Conservation (phyloP, 139 green algal species). For the Volvox africanus region DNA sequence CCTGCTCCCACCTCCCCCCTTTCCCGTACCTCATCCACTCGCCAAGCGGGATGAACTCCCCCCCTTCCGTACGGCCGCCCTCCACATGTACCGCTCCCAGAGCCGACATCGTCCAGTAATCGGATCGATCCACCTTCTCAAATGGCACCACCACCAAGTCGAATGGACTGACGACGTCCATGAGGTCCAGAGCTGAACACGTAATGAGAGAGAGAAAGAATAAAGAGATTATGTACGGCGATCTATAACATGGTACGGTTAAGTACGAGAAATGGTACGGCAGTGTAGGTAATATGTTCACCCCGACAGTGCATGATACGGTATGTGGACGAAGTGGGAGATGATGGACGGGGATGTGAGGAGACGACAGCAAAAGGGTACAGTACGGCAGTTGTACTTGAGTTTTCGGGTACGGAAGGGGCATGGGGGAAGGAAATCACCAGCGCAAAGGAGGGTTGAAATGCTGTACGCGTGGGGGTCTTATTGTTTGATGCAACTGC, state of each 20-base stretch:
- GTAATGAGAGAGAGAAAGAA: not conserved
- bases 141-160: slow-evolving; percentile 55
- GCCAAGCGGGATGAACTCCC: slow-evolving; percentile 50
- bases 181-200: slow-evolving; percentile 11
- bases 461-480: too few species aligned
- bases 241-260: too few species aligned
- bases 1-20: too few species aligned
- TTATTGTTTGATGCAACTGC: too few species aligned
- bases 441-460: too few species aligned
- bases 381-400: too few species aligned
- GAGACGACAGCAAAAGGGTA: not conserved
- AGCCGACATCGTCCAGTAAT: slow-evolving; percentile 56
- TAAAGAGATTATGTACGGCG: not conserved
- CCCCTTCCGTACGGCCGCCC: slow-evolving; percentile 12
- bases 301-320: too few species aligned
- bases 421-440: too few species aligned
- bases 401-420: too few species aligned
- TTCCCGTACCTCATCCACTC: slow-evolving; percentile 65
- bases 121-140: slow-evolving; percentile 20
- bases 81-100: slow-evolving; percentile 49
- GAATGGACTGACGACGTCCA: slow-evolving; percentile 53
- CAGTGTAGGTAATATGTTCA: too few species aligned
- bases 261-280: too few species aligned
- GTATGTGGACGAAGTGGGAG: not conserved
- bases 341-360: not conserved